Conservation (phyloP, 2,329 filamentous ascomycete species). For the Fonsecaea multimorphosa region DNA sequence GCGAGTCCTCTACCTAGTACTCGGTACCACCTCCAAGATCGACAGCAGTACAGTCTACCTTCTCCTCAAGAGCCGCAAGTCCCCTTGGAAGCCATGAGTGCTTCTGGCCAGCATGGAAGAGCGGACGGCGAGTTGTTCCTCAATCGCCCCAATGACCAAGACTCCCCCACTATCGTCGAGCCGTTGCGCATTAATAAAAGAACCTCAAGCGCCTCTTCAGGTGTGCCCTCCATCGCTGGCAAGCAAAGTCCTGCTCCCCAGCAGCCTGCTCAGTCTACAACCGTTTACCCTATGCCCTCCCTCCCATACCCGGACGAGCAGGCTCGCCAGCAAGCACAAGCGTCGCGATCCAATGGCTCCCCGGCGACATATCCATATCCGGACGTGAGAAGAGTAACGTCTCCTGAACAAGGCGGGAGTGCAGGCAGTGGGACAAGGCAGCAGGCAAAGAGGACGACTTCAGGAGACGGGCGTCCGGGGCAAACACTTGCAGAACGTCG, state of each 20-base stretch:
- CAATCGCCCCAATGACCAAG: conserved; percentile 55
- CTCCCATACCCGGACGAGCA: conserved; percentile 75
- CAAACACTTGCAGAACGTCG: conserved; percentile 78
- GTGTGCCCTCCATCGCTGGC: conserved; percentile 45
- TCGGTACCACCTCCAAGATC: not conserved
- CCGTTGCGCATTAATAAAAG: conserved; percentile 86
- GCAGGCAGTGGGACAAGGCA: conserved; percentile 34
- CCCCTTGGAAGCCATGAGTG: conserved; percentile 49
- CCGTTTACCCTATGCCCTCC: conserved; percentile 70
- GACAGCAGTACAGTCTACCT: not conserved
- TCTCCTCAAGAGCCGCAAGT: not conserved
- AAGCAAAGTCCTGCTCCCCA: conserved; percentile 47
- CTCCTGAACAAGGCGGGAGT: conserved; percentile 34
- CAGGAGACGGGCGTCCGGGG: conserved; percentile 59
- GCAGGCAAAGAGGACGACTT: conserved; percentile 49
- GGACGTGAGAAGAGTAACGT: conserved; percentile 45
- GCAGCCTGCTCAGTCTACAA: conserved; percentile 63
- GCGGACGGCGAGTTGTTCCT: conserved; percentile 86
- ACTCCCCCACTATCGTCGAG: conserved; percentile 76
- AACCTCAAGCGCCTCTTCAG: conserved; percentile 62
- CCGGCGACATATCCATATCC: conserved; percentile 50
- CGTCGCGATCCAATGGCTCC: conserved; percentile 42
- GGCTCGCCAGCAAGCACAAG: conserved; percentile 48
- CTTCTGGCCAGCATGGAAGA: conserved; percentile 63
- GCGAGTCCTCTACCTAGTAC: conserved; percentile 7